Evolutionary conservation across 345 rosid species (phyloP).

Genomic region (Acer saccharum): DNA sequence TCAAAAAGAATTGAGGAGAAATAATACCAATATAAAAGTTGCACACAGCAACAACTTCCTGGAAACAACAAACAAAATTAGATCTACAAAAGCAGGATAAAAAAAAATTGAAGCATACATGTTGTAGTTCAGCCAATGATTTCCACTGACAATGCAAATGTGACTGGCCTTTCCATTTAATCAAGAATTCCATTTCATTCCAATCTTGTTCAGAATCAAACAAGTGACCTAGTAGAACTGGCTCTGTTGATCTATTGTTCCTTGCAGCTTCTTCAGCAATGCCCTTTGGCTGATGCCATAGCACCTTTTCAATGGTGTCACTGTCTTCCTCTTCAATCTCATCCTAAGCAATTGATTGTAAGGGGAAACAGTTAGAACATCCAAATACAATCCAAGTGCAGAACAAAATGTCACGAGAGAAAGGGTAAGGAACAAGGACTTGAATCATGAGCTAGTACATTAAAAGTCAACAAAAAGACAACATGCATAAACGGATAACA

Average conservation of each 20-base stretch:
- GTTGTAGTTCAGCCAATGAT: conserved; percentile 75
- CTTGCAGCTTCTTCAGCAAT: conserved; percentile 69
- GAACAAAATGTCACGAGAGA: background rate
- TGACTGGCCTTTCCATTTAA: conserved; percentile 99
- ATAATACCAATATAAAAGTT: background rate
- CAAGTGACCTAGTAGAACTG: conserved; percentile 68
- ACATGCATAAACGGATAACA: background rate
- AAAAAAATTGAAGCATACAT: conserved; percentile 48
- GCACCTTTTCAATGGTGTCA: conserved; percentile 90
- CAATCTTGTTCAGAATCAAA: conserved; percentile 84
- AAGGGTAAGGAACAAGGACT: background rate
- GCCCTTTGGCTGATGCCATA: conserved; percentile 97
- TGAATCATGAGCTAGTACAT: background rate
- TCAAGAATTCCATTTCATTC: conserved; percentile 89
- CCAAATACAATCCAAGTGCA: background rate
- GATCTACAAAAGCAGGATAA: background rate
- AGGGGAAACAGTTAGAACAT: background rate
- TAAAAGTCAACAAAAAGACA: background rate
- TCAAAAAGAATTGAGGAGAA: conserved; percentile 4
- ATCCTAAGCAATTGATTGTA: conserved; percentile 54
- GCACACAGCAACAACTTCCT: background rate
- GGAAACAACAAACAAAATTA: background rate
- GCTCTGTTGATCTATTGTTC: conserved; percentile 67
- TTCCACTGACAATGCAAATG: conserved; percentile 99
- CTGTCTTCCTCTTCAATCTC: conserved; percentile 95